Evolutionary conservation across 208 protist genomes (phyloP).

Genomic region (Strigomonas oncopelti): DNA sequence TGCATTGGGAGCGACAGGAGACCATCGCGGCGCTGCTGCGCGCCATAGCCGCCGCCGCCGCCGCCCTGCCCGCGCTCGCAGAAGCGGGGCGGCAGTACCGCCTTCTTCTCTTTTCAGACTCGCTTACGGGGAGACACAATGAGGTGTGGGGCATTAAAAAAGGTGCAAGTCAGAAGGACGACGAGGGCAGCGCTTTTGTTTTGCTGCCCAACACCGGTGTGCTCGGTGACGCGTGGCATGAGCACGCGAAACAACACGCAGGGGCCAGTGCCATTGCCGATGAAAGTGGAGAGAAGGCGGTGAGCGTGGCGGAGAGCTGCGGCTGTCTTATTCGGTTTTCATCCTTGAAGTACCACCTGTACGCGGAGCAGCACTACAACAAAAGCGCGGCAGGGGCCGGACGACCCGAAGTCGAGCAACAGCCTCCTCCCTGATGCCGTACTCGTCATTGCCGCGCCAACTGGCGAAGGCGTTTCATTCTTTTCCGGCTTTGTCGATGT

Average conservation of each 20-base stretch:
- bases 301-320: background rate
- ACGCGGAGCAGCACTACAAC: background rate
- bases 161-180: background rate
- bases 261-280: background rate
- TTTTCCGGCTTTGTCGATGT: conserved; percentile 46
- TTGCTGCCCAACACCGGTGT: background rate
- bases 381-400: no score
- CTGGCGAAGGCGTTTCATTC: conserved; percentile 55
- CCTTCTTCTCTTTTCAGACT: conserved; percentile 46
- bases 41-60: background rate
- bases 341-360: background rate
- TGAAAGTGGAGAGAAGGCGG: background rate
- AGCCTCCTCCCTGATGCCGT: conserved; percentile 20
- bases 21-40: background rate
- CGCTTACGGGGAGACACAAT: conserved; percentile 41
- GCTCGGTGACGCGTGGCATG: conserved; percentile 4
- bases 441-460: conserved; percentile 33
- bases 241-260: background rate
- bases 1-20: no score
- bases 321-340: background rate
- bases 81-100: conserved; percentile 27
- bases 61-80: no score
- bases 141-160: conserved; percentile 47
- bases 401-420: background rate
- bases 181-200: conserved; percentile 8